These are phyloP conservation scores for Atkinsonella hypoxylon DNA, from an alignment of 2,329 filamentous ascomycete genomes.

Conservation along the genomic window DNA sequence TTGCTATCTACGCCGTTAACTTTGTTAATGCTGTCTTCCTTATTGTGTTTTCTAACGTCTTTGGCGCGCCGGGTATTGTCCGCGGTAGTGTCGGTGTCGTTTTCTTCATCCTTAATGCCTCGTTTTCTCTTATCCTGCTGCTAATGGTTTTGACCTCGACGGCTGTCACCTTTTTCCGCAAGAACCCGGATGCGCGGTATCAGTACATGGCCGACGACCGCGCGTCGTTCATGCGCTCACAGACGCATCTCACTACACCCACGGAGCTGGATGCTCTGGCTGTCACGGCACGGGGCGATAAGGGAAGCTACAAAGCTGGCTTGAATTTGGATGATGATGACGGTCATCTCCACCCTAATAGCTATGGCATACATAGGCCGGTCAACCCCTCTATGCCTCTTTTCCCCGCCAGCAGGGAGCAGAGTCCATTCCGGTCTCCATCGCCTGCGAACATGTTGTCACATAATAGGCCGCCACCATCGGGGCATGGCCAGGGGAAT, in stretches of 20 bases:
- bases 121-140: conserved; percentile 69
- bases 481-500: conserved; percentile 25
- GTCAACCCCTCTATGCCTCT: conserved; percentile 31
- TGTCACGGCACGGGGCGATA: conserved; percentile 76
- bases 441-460: conserved; percentile 21
- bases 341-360: conserved; percentile 24
- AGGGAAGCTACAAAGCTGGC: conserved; percentile 20
- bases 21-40: conserved; percentile 83
- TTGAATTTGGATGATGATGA: conserved; percentile 31
- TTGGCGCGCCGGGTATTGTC: conserved; percentile 70
- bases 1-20: conserved; percentile 77
- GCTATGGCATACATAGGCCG: conserved; percentile 17
- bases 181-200: conserved; percentile 88
- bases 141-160: conserved; percentile 57
- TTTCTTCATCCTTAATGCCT: conserved; percentile 77
- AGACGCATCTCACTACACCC: conserved; percentile 60
- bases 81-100: conserved; percentile 79
- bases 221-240: conserved; percentile 92
- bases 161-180: conserved; percentile 62
- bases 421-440: conserved; percentile 23
- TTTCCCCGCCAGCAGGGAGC: conserved; percentile 26
- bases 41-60: conserved; percentile 74
- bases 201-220: conserved; percentile 92
- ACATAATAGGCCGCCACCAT: conserved; percentile 1
- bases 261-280: conserved; percentile 84